These are phyloP conservation scores for Myotisia sp. DNA, from an alignment of 2,329 filamentous ascomycete species.

Conservation along the genomic window DNA sequence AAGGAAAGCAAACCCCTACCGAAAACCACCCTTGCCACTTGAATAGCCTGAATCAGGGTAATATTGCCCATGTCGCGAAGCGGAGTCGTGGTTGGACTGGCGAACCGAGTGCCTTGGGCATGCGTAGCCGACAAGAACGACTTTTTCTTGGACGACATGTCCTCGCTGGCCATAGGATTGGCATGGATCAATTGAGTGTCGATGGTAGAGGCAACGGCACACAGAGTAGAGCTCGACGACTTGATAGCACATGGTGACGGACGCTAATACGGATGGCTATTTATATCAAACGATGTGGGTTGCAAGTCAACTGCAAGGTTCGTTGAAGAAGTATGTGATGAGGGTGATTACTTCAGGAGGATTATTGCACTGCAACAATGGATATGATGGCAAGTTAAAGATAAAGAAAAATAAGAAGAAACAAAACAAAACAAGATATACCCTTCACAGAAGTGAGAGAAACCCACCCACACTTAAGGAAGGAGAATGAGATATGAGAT, in stretches of 20 bases:
- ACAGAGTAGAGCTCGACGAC: conserved; percentile 73
- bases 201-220: conserved; percentile 77
- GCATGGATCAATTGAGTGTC: conserved; percentile 74
- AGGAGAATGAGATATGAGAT: background rate
- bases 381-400: background rate
- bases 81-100: conserved; percentile 11
- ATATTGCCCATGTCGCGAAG: conserved; percentile 9
- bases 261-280: background rate
- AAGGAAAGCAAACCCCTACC: conserved; percentile 9
- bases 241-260: conserved; percentile 64
- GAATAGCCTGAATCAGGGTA: conserved; percentile 22
- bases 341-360: no score
- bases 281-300: no score
- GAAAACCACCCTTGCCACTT: conserved; percentile 15
- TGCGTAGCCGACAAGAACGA: conserved; percentile 68
- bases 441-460: background rate
- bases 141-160: conserved; percentile 58
- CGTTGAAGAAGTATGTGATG: no score
- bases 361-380: conserved; percentile 4
- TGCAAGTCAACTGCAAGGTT: no score
- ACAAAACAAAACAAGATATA: conserved; percentile 5
- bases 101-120: conserved; percentile 43
- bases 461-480: background rate
- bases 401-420: conserved; percentile 3
- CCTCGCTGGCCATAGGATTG: conserved; percentile 57